These are phyloP conservation scores for Spathaspora girioi DNA, from an alignment of 805 yeast genomes.

Conservation along the genomic window DNA sequence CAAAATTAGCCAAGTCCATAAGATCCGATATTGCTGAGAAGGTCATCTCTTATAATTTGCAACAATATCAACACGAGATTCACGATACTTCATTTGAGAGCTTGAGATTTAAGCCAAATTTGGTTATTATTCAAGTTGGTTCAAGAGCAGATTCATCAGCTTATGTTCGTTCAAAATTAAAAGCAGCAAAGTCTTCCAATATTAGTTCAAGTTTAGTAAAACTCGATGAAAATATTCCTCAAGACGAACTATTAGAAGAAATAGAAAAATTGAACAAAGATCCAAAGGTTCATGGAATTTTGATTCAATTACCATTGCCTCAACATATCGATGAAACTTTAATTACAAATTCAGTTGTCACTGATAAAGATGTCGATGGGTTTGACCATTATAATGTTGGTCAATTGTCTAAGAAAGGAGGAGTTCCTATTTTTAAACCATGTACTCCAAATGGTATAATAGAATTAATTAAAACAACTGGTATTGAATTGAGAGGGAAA, in stretches of 20 bases:
- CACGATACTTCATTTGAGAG: slow-evolving; percentile 20
- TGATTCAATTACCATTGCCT: slow-evolving; percentile 91
- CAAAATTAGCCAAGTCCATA: slow-evolving; percentile 36
- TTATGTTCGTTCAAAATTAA: slow-evolving; percentile 86
- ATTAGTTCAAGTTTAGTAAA: slow-evolving; percentile 64
- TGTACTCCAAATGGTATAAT: slow-evolving; percentile 96
- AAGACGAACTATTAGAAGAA: slow-evolving; percentile 55
- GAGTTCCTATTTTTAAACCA: slow-evolving; percentile 78
- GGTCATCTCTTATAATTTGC: slow-evolving; percentile 33
- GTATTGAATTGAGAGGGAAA: slow-evolving; percentile 69
- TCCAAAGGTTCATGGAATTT: slow-evolving; percentile 75
- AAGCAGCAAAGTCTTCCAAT: slow-evolving; percentile 83
- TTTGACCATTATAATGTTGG: slow-evolving; percentile 87
- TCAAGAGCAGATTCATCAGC: slow-evolving; percentile 85
- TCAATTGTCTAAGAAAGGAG: slow-evolving; percentile 83
- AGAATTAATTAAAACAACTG: slow-evolving; percentile 68
- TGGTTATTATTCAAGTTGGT: slow-evolving; percentile 89
- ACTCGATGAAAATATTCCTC: slow-evolving; percentile 58
- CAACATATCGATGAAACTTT: slow-evolving; percentile 69
- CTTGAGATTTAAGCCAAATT: slow-evolving; percentile 60
- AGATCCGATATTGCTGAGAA: slow-evolving; percentile 36
- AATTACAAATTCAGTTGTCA: slow-evolving; percentile 76
- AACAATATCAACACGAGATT: slow-evolving; percentile 18
- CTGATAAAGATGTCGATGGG: slow-evolving; percentile 92
- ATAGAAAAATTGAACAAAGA: slow-evolving; percentile 69